phyloP scores from a whole-genome alignment of 2,329 filamentous ascomycete species.

The Claviceps citrina region DNA sequence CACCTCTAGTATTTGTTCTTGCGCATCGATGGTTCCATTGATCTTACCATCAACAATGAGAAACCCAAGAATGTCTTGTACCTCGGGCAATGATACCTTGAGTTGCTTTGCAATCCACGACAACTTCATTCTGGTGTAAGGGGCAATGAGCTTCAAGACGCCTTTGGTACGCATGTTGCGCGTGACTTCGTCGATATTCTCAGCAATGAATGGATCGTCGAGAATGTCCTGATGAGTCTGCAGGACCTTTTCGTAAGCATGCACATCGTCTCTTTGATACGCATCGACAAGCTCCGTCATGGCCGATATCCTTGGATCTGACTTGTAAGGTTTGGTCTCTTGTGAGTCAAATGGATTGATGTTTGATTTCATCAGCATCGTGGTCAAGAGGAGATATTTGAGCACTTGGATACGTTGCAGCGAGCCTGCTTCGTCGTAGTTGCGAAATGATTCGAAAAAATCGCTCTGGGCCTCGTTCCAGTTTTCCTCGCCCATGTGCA shows the following conservation, averaged over 20 bases:
- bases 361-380: conserved; percentile 95
- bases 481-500: conserved; percentile 99
- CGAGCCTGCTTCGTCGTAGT: conserved; percentile 95
- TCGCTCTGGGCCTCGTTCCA: conserved; percentile 95
- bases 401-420: conserved; percentile 92
- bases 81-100: conserved; percentile 69
- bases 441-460: conserved; percentile 97
- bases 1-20: conserved; percentile 69
- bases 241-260: conserved; percentile 76
- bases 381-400: conserved; percentile 90
- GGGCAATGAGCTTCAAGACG: conserved; percentile 79
- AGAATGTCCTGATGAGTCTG: conserved; percentile 79
- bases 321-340: conserved; percentile 96
- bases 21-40: conserved; percentile 76
- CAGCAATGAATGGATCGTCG: conserved; percentile 86
- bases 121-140: conserved; percentile 84
- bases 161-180: conserved; percentile 97
- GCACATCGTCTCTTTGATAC: conserved; percentile 89
- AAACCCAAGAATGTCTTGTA: conserved; percentile 90
- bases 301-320: conserved; percentile 81
- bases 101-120: conserved; percentile 78
- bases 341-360: conserved; percentile 99
- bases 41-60: conserved; percentile 84
- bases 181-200: conserved; percentile 98
- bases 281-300: conserved; percentile 97